Percentiles rank a stretch among this genome's conserved stretches.
Conservation (phyloP, 2,329 filamentous ascomycete genomes). For the Xylariales sp. region DNA sequence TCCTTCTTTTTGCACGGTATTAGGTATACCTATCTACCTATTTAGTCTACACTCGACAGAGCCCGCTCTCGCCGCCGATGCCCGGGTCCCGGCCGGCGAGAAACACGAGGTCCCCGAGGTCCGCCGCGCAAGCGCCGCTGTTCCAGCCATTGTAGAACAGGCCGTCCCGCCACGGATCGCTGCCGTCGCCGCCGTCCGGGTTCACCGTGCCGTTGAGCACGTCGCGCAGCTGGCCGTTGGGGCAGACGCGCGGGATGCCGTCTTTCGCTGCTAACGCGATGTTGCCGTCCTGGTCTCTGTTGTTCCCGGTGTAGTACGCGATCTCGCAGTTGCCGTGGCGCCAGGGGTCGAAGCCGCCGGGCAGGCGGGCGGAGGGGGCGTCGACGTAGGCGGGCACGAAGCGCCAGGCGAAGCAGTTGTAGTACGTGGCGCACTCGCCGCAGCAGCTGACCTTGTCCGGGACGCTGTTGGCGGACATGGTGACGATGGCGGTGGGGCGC, state of each 20-base stretch:
- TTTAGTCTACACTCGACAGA: slow-evolving; percentile 18
- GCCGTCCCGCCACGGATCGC: slow-evolving; percentile 37
- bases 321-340: slow-evolving; percentile 47
- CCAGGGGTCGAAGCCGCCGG: slow-evolving; percentile 50
- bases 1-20: too few relatives aligned
- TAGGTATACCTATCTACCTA: too few relatives aligned
- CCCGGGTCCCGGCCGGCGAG: slow-evolving; percentile 40
- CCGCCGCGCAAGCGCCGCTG: slow-evolving; percentile 46
- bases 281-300: slow-evolving; percentile 13
- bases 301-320: slow-evolving; percentile 44
- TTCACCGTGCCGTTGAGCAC: slow-evolving; percentile 39
- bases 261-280: slow-evolving; percentile 21
- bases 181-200: not conserved
- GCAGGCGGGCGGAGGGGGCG: slow-evolving; percentile 40
- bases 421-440: slow-evolving; percentile 46
- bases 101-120: slow-evolving; percentile 39
- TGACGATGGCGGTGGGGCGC: slow-evolving; percentile 42
- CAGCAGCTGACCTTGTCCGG: slow-evolving; percentile 49
- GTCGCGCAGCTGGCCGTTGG: slow-evolving; percentile 38
- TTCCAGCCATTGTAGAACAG: slow-evolving; percentile 51
- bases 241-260: slow-evolving; percentile 35
- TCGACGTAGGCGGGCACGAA: slow-evolving; percentile 45
- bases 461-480: slow-evolving; percentile 41
- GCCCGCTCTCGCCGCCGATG: slow-evolving; percentile 34
- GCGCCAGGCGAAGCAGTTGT: slow-evolving; percentile 50